These are phyloP conservation scores for Phytophthora kernoviae DNA, from an alignment of 352 stramenopile genomes.

Conservation along the genomic window DNA sequence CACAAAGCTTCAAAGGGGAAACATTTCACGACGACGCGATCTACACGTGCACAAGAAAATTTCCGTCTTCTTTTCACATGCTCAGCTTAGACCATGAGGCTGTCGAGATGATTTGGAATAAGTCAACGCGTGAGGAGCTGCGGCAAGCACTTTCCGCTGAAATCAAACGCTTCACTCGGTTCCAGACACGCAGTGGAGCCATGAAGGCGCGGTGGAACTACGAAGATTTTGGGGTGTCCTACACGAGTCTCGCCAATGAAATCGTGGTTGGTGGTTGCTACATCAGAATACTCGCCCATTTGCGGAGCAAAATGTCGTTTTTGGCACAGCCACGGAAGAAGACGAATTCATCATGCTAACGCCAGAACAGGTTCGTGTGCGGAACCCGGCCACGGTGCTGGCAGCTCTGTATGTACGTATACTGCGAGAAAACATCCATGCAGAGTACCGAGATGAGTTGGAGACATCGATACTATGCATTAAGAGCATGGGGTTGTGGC, in stretches of 20 bases:
- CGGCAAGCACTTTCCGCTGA: conserved; percentile 80
- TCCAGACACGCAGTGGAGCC: conserved; percentile 62
- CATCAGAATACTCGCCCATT: conserved; percentile 66
- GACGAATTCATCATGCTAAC: conserved; percentile 59
- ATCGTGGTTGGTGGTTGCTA: conserved; percentile 91
- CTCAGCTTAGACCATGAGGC: conserved; percentile 91
- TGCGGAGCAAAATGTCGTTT: conserved; percentile 51
- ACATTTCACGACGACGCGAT: conserved; percentile 25
- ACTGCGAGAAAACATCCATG: conserved; percentile 75
- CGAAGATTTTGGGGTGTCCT: conserved; percentile 94
- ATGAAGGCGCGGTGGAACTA: conserved; percentile 95
- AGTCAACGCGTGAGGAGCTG: conserved; percentile 89
- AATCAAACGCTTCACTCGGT: conserved; percentile 84
- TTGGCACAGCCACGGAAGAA: conserved; percentile 50
- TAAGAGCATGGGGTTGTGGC: conserved; percentile 67
- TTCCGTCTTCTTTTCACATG: conserved; percentile 95
- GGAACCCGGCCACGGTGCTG: conserved; percentile 58
- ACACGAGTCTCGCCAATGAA: conserved; percentile 88
- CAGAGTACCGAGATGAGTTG: conserved; percentile 70
- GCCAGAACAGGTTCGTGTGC: conserved; percentile 58
- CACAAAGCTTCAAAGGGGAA: conserved; percentile 27
- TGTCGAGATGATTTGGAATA: conserved; percentile 95
- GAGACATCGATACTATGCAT: conserved; percentile 66
- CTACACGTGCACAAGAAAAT: conserved; percentile 75
- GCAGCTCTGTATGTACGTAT: conserved; percentile 73